Conservation (phyloP, 2,329 filamentous ascomycete species). For the Penicillium rolfsii region DNA sequence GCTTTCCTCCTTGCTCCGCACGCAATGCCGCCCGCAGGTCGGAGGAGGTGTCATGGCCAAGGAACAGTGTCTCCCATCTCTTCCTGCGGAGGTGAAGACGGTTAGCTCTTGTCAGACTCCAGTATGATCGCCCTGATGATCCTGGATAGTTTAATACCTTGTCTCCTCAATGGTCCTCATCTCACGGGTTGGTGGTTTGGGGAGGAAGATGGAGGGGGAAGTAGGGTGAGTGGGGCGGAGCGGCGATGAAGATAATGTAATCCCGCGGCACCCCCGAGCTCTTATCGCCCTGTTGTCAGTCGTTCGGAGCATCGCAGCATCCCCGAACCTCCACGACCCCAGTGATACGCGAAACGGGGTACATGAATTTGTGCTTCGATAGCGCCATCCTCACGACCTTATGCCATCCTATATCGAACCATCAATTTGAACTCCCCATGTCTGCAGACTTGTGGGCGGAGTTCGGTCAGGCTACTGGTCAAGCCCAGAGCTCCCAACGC, state of each 20-base stretch:
- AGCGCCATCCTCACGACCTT: background rate
- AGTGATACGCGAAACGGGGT: background rate
- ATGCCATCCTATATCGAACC: constrained; percentile 4
- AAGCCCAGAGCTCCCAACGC: constrained; percentile 22
- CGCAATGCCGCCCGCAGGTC: constrained; percentile 68
- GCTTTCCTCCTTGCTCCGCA: constrained; percentile 61
- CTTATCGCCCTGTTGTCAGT: constrained; percentile 26
- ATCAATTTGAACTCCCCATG: constrained; percentile 41
- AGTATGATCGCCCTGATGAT: background rate
- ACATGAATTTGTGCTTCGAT: background rate
- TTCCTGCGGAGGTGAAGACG: constrained; percentile 50
- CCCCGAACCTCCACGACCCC: constrained; percentile 9
- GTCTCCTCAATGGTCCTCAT: constrained; percentile 62
- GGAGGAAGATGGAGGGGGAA: constrained; percentile 13
- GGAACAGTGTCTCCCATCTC: constrained; percentile 69
- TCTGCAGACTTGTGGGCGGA: constrained; percentile 59
- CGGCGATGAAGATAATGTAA: constrained; percentile 31
- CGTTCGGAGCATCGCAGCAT: constrained; percentile 13
- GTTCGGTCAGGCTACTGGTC: constrained; percentile 44
- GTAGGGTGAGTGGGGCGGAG: constrained; percentile 26
- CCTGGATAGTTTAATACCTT: constrained; percentile 44
- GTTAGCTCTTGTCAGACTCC: constrained; percentile 9
- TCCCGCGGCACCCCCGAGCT: constrained; percentile 18
- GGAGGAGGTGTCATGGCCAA: constrained; percentile 58
- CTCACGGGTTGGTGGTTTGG: constrained; percentile 27